Percentiles rank a stretch among this genome's conserved stretches.
Conservation (phyloP, 768 basidiomycete species). For the Termitomyces sp. region DNA sequence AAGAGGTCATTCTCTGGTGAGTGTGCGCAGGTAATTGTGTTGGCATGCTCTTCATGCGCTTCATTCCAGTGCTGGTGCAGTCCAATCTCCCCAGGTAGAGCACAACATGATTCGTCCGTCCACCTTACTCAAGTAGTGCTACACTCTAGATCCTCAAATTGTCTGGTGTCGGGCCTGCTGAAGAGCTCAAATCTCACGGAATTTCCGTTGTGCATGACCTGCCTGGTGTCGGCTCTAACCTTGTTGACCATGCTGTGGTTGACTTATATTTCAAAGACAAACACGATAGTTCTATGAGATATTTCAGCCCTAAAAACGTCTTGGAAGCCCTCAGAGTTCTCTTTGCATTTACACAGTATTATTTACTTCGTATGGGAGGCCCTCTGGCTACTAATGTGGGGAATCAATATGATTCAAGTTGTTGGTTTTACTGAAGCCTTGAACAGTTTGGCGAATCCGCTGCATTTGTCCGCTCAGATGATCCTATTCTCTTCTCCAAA, state of each 20-base stretch:
- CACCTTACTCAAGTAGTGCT: background rate
- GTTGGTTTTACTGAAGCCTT: constrained; percentile 21
- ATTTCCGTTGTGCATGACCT: constrained; percentile 61
- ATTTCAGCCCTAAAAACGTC: constrained; percentile 26
- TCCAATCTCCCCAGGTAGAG: constrained; percentile 54
- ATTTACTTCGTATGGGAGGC: constrained; percentile 38
- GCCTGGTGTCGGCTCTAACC: constrained; percentile 70
- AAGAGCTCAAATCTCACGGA: constrained; percentile 45
- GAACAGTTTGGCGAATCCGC: constrained; percentile 44
- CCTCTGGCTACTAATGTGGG: constrained; percentile 53
- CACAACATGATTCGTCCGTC: background rate
- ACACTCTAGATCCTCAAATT: constrained; percentile 57
- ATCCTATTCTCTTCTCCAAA: constrained; percentile 43
- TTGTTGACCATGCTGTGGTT: constrained; percentile 66
- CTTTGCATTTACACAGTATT: constrained; percentile 37
- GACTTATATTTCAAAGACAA: constrained; percentile 52
- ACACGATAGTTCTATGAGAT: constrained; percentile 37
- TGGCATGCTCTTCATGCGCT: background rate
- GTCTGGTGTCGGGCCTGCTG: constrained; percentile 72
- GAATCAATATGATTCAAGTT: background rate
- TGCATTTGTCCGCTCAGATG: constrained; percentile 49
- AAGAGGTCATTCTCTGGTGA: constrained; percentile 62
- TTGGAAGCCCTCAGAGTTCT: constrained; percentile 26
- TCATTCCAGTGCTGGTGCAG: constrained; percentile 46
- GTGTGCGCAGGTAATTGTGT: constrained; percentile 19